phyloP scores from a whole-genome alignment of 495 filamentous ascomycete genomes.

The Aspergillus heteromorphus region DNA sequence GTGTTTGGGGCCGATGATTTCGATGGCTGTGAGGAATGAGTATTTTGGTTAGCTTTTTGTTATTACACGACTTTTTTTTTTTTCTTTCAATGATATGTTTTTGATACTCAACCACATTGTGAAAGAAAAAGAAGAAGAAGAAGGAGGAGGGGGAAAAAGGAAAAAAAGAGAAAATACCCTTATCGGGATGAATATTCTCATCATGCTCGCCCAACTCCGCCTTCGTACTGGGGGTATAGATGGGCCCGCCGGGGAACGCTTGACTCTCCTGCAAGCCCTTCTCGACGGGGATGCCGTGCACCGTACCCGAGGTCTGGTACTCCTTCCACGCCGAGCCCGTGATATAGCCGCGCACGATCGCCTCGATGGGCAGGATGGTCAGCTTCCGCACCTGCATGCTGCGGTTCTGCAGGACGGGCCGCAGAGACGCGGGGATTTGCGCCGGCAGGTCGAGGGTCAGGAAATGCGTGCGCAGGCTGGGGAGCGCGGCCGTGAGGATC shows the following conservation, averaged over 20 bases:
- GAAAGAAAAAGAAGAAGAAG: background rate
- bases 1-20: conserved; percentile 68
- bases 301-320: conserved; percentile 66
- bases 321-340: conserved; percentile 90
- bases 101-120: no score
- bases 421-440: conserved; percentile 43
- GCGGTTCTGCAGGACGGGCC: conserved; percentile 55
- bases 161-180: conserved; percentile 47
- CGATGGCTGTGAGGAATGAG: conserved; percentile 41
- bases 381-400: conserved; percentile 79
- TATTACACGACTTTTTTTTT: no score
- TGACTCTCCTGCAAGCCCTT: conserved; percentile 67
- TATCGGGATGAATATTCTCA: conserved; percentile 79
- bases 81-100: no score
- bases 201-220: conserved; percentile 79
- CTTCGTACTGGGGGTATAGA: conserved; percentile 91
- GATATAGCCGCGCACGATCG: conserved; percentile 88
- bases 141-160: background rate
- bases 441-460: conserved; percentile 62
- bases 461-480: conserved; percentile 70
- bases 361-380: conserved; percentile 82
- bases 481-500: conserved; percentile 59
- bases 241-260: conserved; percentile 60
- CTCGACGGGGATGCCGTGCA: conserved; percentile 69
- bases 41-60: conserved; percentile 10